phyloP scores from a whole-genome alignment of 352 stramenopile genomes.

The Pythium aphanidermatum region DNA sequence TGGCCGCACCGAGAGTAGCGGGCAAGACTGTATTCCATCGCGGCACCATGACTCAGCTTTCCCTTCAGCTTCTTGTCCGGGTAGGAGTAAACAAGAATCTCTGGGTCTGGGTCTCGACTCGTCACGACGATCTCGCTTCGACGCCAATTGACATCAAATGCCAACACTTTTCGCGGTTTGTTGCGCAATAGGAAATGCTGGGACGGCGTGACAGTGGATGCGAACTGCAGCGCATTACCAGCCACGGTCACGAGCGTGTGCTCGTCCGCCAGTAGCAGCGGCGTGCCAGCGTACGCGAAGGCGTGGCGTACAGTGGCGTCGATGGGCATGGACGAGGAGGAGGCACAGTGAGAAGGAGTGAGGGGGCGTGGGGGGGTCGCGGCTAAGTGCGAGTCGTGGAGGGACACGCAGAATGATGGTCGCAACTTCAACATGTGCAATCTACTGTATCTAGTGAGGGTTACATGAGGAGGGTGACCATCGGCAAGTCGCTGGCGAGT shows the following conservation, averaged over 20 bases:
- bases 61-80: constrained; percentile 70
- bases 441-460: too few relatives aligned
- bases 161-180: constrained; percentile 46
- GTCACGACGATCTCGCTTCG: constrained; percentile 50
- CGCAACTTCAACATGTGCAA: too few relatives aligned
- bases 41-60: constrained; percentile 30
- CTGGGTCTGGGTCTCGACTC: constrained; percentile 37
- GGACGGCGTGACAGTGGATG: constrained; percentile 43
- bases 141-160: constrained; percentile 63
- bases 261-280: constrained; percentile 63
- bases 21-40: constrained; percentile 60
- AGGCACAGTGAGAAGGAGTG: not conserved
- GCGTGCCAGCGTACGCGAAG: constrained; percentile 51
- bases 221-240: constrained; percentile 67
- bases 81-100: constrained; percentile 65
- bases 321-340: constrained; percentile 28
- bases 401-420: too few relatives aligned
- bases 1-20: constrained; percentile 65
- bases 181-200: constrained; percentile 60
- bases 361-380: not conserved
- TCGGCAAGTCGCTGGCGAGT: too few relatives aligned
- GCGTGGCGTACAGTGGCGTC: constrained; percentile 56
- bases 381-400: not conserved
- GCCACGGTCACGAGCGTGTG: constrained; percentile 52
- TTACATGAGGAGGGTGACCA: too few relatives aligned